Conservation (phyloP, 345 rosid genomes). For the Moricandia moricandioides region DNA sequence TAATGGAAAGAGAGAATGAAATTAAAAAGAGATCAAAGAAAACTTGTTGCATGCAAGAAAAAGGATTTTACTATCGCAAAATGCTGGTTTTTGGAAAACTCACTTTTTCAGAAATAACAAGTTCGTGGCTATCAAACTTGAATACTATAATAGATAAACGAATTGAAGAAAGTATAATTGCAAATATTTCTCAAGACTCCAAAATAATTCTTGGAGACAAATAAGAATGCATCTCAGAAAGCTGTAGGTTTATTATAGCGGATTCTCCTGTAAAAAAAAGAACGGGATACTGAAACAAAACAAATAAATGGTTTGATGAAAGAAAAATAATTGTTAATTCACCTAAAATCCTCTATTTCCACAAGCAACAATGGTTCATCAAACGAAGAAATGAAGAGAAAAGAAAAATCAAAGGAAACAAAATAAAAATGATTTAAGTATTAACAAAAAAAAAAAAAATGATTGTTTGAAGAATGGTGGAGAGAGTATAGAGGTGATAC, state of each 20-base stretch:
- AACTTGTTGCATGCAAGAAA: conserved; percentile 19
- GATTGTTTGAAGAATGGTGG: conserved; percentile 34
- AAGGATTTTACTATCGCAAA: neutral
- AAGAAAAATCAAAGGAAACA: conserved; percentile 34
- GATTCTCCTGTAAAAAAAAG: conserved; percentile 8
- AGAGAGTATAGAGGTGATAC: conserved; percentile 28
- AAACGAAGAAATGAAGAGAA: conserved; percentile 11
- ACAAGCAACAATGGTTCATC: conserved; percentile 9
- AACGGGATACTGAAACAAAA: neutral
- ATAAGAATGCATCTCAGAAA: conserved; percentile 22
- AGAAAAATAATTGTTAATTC: neutral
- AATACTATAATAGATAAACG: neutral
- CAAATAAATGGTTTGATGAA: neutral
- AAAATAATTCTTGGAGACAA: neutral
- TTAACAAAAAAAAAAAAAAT: no score
- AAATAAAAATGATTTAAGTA: no score
- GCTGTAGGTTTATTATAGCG: neutral
- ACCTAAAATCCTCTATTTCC: neutral
- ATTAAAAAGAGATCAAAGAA: neutral
- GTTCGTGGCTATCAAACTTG: neutral
- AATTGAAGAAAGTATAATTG: neutral
- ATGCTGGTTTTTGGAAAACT: conserved; percentile 4
- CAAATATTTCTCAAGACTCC: conserved; percentile 9
- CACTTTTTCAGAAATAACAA: neutral
- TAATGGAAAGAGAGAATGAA: neutral